A percentile compares a stretch with the other conserved stretches of the same genome.
Evolutionary conservation across 306 rosid species (phyloP).

Genomic region (Lablab purpureus): DNA sequence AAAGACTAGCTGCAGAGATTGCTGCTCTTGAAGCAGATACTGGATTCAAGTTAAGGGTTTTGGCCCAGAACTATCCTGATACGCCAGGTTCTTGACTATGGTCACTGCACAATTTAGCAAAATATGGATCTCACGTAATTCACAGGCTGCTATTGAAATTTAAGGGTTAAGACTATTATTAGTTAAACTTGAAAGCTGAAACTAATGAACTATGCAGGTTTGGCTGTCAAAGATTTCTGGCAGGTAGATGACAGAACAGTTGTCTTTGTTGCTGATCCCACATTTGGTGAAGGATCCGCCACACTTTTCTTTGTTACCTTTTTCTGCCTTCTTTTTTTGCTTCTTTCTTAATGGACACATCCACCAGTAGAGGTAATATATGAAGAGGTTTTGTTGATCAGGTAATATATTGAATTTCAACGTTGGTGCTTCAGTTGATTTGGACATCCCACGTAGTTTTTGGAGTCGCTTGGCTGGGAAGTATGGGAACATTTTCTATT

Average conservation of each 20-base stretch:
- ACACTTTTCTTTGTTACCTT: constrained; percentile 27
- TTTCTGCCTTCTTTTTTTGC: not conserved
- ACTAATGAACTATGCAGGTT: constrained; percentile 57
- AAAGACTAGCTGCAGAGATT: constrained; percentile 78
- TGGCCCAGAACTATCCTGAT: constrained; percentile 94
- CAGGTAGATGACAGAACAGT: constrained; percentile 96
- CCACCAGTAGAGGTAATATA: constrained; percentile 3
- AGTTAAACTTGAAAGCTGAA: constrained; percentile 1
- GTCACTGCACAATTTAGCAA: constrained; percentile 24
- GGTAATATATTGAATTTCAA: constrained; percentile 96
- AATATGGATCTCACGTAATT: not conserved
- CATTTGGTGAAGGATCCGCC: constrained; percentile 70
- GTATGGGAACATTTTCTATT: constrained; percentile 92
- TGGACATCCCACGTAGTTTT: constrained; percentile 91
- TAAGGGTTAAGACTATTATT: not conserved
- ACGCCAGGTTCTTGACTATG: constrained; percentile 72
- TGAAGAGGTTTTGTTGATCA: constrained; percentile 47
- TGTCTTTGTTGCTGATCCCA: constrained; percentile 98
- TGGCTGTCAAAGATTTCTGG: constrained; percentile 95
- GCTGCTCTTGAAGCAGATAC: constrained; percentile 74
- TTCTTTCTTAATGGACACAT: constrained; percentile 1
- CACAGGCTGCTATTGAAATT: not conserved
- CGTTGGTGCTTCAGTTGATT: constrained; percentile 85
- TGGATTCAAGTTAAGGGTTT: constrained; percentile 87
- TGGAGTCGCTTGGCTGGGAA: constrained; percentile 98